Percentiles rank a stretch among this genome's conserved stretches.
Conservation (phyloP, 2,329 filamentous ascomycete species). For the Neonectria ditissima region DNA sequence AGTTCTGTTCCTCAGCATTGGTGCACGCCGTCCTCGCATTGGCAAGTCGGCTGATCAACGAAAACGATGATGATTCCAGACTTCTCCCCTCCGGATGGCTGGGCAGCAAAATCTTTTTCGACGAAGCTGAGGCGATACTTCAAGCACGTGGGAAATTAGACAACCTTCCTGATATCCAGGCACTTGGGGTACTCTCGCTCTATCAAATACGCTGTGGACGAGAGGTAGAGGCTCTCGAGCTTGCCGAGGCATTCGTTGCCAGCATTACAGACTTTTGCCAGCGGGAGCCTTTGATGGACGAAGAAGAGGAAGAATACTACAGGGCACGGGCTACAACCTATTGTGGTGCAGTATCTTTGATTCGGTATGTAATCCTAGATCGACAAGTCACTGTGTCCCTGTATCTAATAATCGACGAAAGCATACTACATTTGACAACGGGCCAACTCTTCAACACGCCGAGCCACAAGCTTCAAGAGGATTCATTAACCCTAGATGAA, state of each 20-base stretch:
- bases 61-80: neutral
- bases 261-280: neutral
- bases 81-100: neutral
- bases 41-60: neutral
- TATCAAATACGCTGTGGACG: neutral
- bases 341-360: neutral
- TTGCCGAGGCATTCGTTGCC: neutral
- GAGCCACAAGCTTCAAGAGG: neutral
- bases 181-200: neutral
- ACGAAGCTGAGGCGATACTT: neutral
- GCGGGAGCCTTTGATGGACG: neutral
- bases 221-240: neutral
- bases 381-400: neutral
- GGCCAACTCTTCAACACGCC: neutral
- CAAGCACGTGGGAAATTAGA: neutral
- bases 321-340: constrained; percentile 2
- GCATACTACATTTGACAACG: constrained; percentile 1
- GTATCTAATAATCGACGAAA: neutral
- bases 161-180: neutral
- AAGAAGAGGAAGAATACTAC: neutral
- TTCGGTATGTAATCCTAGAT: neutral
- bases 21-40: neutral
- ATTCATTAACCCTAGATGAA: neutral
- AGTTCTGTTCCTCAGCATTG: neutral
- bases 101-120: neutral